Percentiles rank a stretch among this genome's conserved stretches.
Evolutionary conservation across 306 rosid species (phyloP).

Genomic region (Carpinus viminea): DNA sequence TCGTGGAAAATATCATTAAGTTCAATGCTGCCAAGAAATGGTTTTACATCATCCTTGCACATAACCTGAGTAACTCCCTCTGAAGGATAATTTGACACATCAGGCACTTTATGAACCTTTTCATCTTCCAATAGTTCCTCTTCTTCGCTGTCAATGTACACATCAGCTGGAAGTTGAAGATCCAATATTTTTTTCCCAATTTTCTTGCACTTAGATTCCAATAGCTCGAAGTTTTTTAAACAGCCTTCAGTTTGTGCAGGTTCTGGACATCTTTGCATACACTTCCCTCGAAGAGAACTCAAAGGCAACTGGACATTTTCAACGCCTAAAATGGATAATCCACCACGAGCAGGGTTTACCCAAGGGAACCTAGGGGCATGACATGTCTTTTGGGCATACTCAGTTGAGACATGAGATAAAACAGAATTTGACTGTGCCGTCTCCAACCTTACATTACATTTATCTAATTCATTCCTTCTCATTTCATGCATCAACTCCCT

Average conservation of each 20-base stretch:
- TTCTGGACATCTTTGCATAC: conserved; percentile 28
- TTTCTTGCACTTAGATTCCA: conserved; percentile 49
- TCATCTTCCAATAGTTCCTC: conserved; percentile 38
- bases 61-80: conserved; percentile 42
- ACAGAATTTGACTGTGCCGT: conserved; percentile 42
- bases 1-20: conserved; percentile 12
- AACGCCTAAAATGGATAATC: conserved; percentile 34
- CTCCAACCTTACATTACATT: conserved; percentile 35
- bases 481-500: conserved; percentile 67
- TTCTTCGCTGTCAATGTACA: conserved; percentile 55
- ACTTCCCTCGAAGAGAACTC: conserved; percentile 41
- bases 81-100: conserved; percentile 35
- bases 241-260: conserved; percentile 33
- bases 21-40: conserved; percentile 24
- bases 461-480: conserved; percentile 42
- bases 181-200: conserved; percentile 62
- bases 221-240: conserved; percentile 28
- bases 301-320: conserved; percentile 36
- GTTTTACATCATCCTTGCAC: conserved; percentile 26
- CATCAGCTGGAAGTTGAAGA: conserved; percentile 83
- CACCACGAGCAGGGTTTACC: conserved; percentile 29
- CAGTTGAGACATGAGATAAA: conserved; percentile 33
- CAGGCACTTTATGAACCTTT: conserved; percentile 34
- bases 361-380: conserved; percentile 40
- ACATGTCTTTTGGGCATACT: conserved; percentile 31